Evolutionary conservation across 139 green algal genomes (phyloP).

Genomic region (Volvox africanus): DNA sequence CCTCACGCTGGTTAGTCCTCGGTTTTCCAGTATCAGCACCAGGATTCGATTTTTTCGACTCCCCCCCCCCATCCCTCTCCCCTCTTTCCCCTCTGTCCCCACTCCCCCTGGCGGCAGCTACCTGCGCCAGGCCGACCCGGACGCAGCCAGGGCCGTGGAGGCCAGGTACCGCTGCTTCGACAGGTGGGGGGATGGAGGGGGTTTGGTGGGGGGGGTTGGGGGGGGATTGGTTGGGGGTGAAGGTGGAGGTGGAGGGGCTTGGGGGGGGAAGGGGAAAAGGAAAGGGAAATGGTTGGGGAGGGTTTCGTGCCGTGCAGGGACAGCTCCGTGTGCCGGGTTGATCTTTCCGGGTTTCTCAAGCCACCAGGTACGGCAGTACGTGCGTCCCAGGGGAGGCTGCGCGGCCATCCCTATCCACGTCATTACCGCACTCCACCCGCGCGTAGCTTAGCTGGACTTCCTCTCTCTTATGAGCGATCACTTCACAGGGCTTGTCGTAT

Average conservation of each 20-base stretch:
- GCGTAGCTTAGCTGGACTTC: background rate
- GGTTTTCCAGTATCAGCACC: background rate
- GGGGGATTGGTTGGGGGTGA: too few species aligned
- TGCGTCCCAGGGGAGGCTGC: too few species aligned
- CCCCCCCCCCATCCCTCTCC: background rate
- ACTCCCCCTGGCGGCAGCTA: background rate
- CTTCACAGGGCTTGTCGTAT: background rate
- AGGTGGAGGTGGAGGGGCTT: background rate
- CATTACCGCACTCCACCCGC: too few species aligned
- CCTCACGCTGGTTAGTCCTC: too few species aligned
- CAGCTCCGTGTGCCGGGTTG: too few species aligned
- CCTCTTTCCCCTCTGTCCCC: background rate
- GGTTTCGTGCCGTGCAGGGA: too few species aligned
- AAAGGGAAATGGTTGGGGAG: too few species aligned
- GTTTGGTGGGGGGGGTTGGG: too few species aligned
- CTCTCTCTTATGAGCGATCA: too few species aligned
- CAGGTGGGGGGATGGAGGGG: slow-evolving; percentile 49
- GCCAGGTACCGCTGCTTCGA: slow-evolving; percentile 69
- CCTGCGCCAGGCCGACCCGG: slow-evolving; percentile 56
- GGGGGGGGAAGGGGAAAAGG: background rate
- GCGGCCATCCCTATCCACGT: too few species aligned
- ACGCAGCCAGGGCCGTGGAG: slow-evolving; percentile 49
- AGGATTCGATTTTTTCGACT: background rate
- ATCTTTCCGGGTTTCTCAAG: too few species aligned
- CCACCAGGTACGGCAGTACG: too few species aligned